Conservation (phyloP, 2,329 filamentous ascomycete species). For the Aspergillus neoniger region DNA sequence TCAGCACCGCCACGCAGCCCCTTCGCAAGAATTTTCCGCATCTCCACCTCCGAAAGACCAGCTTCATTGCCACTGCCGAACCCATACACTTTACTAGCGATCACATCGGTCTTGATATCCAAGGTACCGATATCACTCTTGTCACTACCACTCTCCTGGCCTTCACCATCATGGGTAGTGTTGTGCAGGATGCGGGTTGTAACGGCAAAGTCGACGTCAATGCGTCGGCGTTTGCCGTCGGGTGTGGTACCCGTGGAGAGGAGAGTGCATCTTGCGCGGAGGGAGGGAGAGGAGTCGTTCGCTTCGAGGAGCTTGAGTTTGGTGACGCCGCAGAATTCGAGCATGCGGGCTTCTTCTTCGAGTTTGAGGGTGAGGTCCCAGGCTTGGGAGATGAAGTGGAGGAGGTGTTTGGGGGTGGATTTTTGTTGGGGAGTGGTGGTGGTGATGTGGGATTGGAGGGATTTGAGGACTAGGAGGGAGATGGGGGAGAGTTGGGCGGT, state of each 20-base stretch:
- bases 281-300: conserved; percentile 25
- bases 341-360: conserved; percentile 47
- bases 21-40: conserved; percentile 38
- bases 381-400: conserved; percentile 45
- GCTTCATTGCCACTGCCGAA: conserved; percentile 33
- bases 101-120: conserved; percentile 41
- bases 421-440: conserved; percentile 31
- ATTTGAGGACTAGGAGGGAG: conserved; percentile 44
- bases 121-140: conserved; percentile 27
- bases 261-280: conserved; percentile 43
- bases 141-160: conserved; percentile 4
- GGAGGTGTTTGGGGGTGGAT: conserved; percentile 38
- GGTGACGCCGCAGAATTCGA: conserved; percentile 49
- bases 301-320: conserved; percentile 36
- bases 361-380: conserved; percentile 45
- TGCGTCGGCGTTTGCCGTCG: conserved; percentile 14
- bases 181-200: conserved; percentile 29
- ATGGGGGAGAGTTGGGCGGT: conserved; percentile 36
- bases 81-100: conserved; percentile 45
- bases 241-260: conserved; percentile 25
- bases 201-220: conserved; percentile 46
- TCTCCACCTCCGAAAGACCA: conserved; percentile 37
- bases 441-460: conserved; percentile 41
- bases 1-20: conserved; percentile 18
- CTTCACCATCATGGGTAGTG: conserved; percentile 11